Evolutionary conservation across 768 basidiomycete species (phyloP), one percentile per base, ranked within the genome.

Genomic region (Artomyces pyxidatus): DNA sequence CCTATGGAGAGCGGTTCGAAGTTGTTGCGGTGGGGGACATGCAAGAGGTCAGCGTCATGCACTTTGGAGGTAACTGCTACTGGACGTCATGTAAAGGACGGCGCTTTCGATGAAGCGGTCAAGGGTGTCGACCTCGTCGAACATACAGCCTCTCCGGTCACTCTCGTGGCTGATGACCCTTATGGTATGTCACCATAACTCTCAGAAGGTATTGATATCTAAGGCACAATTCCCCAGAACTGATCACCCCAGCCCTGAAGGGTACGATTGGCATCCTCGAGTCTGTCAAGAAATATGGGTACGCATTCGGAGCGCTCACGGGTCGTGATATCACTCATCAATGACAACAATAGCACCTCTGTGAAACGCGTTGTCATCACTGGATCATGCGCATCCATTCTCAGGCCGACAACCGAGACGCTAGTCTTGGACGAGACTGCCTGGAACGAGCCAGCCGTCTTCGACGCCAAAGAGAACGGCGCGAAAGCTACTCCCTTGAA

Each of bases 301-400:
- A 23, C 19, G 42, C 28, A 26, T 26, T 21, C 42, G 23, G 22
- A 25, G 21, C 7, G 9, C 1, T 3, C 26, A n/a, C n/a, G 14
- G 28, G 12, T 3, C 26, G 5, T 3, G 6, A 23, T 11, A 26
- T 8, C 25, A 22, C 14, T 22, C 8, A 10, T 11, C 2, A 17
- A 14, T 19, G 4, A 16, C 16, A 3, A 4, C 32, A 7, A 28
- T 57, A 69, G 76, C 45, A 54, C 71, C 16, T 55, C 60, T 8
- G 69, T 90, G 54, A 80, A 84, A 60, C 77, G 88, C 3, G 68
- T 92, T 37, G 77, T 88, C 8, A 63, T 86, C 50, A 86, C 83
- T 0, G 80, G 80, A 9, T 87, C 85, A 1, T 67, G 62, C 41
- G 83, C 76, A 1, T 65, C 80, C 0, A 57, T 84, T 10, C 52